phyloP scores from a whole-genome alignment of 139 green algal genomes.

The Deuterostichococcus epilithicus region DNA sequence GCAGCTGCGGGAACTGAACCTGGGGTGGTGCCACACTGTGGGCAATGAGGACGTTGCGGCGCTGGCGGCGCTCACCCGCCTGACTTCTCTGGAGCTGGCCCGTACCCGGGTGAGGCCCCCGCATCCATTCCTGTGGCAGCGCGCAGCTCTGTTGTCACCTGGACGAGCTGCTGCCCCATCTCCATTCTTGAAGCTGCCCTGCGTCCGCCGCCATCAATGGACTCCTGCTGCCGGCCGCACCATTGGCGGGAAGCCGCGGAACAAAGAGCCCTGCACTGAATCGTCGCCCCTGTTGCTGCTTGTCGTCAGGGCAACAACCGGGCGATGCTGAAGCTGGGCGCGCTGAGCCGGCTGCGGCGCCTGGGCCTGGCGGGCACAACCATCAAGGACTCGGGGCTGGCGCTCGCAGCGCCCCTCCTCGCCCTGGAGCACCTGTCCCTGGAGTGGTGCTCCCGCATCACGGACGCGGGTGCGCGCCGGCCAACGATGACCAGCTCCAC shows the following conservation, averaged over 20 bases:
- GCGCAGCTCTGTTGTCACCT: not conserved
- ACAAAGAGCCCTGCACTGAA: not conserved
- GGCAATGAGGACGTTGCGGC: constrained; percentile 21
- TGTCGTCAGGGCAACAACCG: constrained; percentile 9
- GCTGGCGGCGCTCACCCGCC: constrained; percentile 16
- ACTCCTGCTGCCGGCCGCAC: not conserved
- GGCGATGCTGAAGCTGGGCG: constrained; percentile 2
- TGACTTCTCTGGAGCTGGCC: constrained; percentile 27
- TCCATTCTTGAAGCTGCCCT: not conserved
- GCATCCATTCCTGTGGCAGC: not conserved
- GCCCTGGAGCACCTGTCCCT: constrained; percentile 9
- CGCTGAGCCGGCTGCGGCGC: not conserved
- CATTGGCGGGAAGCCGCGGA: no score
- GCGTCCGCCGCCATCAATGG: not conserved
- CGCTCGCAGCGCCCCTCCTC: not conserved
- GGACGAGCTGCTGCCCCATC: not conserved
- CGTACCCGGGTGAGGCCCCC: constrained; percentile 20
- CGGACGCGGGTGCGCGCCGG: not conserved
- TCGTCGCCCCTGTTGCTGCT: not conserved
- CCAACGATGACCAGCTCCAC: not conserved
- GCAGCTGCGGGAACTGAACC: constrained; percentile 23
- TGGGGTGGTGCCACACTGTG: constrained; percentile 42
- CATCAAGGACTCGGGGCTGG: constrained; percentile 6
- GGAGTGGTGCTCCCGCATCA: constrained; percentile 3
- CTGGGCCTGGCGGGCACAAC: constrained; percentile 10